These are phyloP conservation scores for Lipomyces yamanashiensis DNA, from an alignment of 805 yeast genomes.

Conservation along the genomic window DNA sequence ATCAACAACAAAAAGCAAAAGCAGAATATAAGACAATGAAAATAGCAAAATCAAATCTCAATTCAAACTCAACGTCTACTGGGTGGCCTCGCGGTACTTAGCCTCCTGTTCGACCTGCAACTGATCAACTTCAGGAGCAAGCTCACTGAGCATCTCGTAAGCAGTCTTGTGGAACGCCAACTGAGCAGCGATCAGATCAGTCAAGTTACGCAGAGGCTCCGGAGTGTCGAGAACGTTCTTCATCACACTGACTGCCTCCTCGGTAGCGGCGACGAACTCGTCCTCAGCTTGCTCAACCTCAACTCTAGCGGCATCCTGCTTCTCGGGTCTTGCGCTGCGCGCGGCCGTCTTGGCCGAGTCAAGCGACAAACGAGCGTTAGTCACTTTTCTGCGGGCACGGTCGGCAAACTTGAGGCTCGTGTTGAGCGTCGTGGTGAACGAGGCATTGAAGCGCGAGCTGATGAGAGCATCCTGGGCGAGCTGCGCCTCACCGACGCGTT, in stretches of 20 bases:
- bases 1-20: neutral
- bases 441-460: constrained; percentile 68
- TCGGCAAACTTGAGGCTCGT: constrained; percentile 65
- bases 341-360: constrained; percentile 73
- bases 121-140: constrained; percentile 66
- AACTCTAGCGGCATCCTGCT: constrained; percentile 73
- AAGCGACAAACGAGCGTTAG: constrained; percentile 74
- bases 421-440: constrained; percentile 64
- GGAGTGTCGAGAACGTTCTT: constrained; percentile 76
- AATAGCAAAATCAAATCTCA: neutral
- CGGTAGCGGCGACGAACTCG: constrained; percentile 86
- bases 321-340: constrained; percentile 59
- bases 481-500: constrained; percentile 79
- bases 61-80: constrained; percentile 1
- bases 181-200: constrained; percentile 76
- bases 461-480: constrained; percentile 80
- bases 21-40: neutral
- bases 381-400: constrained; percentile 72
- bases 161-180: constrained; percentile 80
- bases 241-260: constrained; percentile 83
- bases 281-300: constrained; percentile 85
- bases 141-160: constrained; percentile 63
- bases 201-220: constrained; percentile 66
- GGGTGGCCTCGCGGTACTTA: constrained; percentile 37
- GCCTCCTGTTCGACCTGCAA: constrained; percentile 59